Percentiles rank a stretch among this genome's conserved stretches.
Evolutionary conservation across 2,329 filamentous ascomycete species (phyloP).

Genomic region (Lecanicillium sp.): DNA sequence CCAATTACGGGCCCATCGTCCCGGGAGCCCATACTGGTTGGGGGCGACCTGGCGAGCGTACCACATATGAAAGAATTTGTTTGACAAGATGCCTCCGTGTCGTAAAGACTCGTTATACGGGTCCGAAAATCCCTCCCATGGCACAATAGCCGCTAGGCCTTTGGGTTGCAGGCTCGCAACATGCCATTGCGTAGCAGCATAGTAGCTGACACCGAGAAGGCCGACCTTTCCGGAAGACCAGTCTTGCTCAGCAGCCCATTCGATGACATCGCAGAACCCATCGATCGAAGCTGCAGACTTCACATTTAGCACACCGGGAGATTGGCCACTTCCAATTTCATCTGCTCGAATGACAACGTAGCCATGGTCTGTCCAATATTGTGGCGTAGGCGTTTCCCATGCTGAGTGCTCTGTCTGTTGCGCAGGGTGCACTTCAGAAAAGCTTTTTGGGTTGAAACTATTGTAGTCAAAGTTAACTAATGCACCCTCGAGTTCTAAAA

Average conservation of each 20-base stretch:
- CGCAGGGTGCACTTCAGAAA: constrained; percentile 41
- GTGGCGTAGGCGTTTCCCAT: constrained; percentile 52
- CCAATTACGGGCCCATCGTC: constrained; percentile 41
- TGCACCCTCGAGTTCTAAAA: background rate
- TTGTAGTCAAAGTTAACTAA: background rate
- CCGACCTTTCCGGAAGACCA: constrained; percentile 42
- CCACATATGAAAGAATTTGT: constrained; percentile 54
- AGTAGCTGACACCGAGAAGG: constrained; percentile 38
- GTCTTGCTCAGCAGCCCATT: constrained; percentile 37
- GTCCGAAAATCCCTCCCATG: constrained; percentile 46
- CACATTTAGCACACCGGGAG: constrained; percentile 36
- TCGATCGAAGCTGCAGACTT: constrained; percentile 41
- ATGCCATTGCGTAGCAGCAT: constrained; percentile 35
- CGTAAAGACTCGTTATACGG: constrained; percentile 49
- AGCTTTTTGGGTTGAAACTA: constrained; percentile 31
- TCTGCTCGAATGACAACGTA: constrained; percentile 48
- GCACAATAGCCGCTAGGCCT: constrained; percentile 36
- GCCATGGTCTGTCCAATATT: constrained; percentile 45
- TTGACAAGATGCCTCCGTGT: constrained; percentile 53
- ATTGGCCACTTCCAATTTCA: constrained; percentile 39
- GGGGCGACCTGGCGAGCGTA: constrained; percentile 58
- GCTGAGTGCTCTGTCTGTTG: constrained; percentile 46
- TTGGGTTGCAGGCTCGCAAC: constrained; percentile 35
- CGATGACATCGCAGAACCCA: constrained; percentile 39
- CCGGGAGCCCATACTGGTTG: constrained; percentile 59